Conservation (phyloP, 179 eudicot species). For the Drosera spatulata region DNA sequence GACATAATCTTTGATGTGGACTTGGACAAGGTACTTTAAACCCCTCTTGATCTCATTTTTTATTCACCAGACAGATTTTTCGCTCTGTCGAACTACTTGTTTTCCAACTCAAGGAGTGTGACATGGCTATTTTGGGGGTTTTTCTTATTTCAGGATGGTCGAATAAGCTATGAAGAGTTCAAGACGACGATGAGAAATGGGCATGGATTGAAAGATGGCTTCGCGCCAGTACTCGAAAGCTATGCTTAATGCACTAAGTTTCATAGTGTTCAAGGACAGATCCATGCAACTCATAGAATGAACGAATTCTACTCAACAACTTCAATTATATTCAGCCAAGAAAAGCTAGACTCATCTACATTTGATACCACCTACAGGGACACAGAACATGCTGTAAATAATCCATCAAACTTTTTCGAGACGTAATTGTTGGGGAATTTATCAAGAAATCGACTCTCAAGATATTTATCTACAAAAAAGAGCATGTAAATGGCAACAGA, state of each 20-base stretch:
- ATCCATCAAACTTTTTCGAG: too few relatives aligned
- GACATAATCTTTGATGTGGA: constrained; percentile 77
- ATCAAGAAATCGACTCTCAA: too few relatives aligned
- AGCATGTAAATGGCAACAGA: too few relatives aligned
- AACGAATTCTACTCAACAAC: too few relatives aligned
- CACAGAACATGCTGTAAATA: too few relatives aligned
- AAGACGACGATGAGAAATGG: constrained; percentile 70
- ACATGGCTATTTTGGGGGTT: not conserved
- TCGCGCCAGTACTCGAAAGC: constrained; percentile 89
- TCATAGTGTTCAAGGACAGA: constrained; percentile 52
- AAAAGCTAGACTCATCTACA: too few relatives aligned
- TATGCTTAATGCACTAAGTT: constrained; percentile 73
- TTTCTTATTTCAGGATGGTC: constrained; percentile 53
- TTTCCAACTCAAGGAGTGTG: not conserved
- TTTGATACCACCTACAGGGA: too few relatives aligned
- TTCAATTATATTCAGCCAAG: too few relatives aligned
- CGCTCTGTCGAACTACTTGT: not conserved
- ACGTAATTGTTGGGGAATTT: too few relatives aligned
- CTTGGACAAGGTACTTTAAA: constrained; percentile 54
- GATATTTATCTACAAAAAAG: too few relatives aligned
- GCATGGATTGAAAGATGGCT: constrained; percentile 90
- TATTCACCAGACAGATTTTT: not conserved
- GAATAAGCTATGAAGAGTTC: constrained; percentile 71
- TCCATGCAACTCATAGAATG: constrained; percentile 10
- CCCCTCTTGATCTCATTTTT: not conserved